Percentiles rank a stretch among this genome's conserved stretches.
These are phyloP conservation scores for Pseudogymnoascus sp. DNA, from an alignment of 2,329 filamentous ascomycete species.

Conservation along the genomic window DNA sequence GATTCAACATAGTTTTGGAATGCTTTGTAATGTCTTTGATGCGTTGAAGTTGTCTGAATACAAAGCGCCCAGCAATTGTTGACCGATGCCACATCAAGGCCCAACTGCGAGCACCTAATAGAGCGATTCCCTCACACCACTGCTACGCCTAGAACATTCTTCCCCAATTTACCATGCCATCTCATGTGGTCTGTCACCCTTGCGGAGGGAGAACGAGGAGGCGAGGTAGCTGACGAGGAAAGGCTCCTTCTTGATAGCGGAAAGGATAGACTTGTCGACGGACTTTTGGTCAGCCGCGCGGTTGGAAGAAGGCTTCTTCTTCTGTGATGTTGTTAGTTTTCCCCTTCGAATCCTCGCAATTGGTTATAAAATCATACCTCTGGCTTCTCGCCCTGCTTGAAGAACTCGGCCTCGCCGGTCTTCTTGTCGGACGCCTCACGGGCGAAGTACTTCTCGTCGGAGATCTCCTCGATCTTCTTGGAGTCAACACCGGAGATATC, in stretches of 20 bases:
- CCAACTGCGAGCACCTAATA: conserved; percentile 10
- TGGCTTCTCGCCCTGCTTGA: conserved; percentile 97
- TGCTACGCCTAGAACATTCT: conserved; percentile 25
- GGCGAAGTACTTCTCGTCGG: conserved; percentile 81
- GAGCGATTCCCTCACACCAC: conserved; percentile 8
- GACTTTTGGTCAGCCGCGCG: conserved; percentile 97
- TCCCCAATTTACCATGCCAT: conserved; percentile 82
- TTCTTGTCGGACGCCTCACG: conserved; percentile 93
- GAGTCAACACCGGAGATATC: conserved; percentile 79
- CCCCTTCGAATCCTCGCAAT: not conserved
- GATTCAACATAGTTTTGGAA: conserved; percentile 8
- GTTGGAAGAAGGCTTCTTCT: conserved; percentile 90
- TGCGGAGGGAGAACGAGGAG: conserved; percentile 96
- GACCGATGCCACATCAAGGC: conserved; percentile 9
- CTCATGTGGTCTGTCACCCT: conserved; percentile 99
- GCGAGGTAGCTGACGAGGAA: conserved; percentile 88
- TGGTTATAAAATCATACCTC: conserved; percentile 58
- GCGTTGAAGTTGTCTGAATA: conserved; percentile 11
- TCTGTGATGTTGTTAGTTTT: conserved; percentile 47
- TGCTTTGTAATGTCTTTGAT: conserved; percentile 11
- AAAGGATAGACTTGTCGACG: conserved; percentile 91
- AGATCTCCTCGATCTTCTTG: conserved; percentile 77
- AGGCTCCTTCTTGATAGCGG: conserved; percentile 97
- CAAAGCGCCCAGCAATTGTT: conserved; percentile 10
- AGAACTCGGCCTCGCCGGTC: conserved; percentile 96